Evolutionary conservation across 116 monocot species (phyloP).

Genomic region (Thalassia testudinum): DNA sequence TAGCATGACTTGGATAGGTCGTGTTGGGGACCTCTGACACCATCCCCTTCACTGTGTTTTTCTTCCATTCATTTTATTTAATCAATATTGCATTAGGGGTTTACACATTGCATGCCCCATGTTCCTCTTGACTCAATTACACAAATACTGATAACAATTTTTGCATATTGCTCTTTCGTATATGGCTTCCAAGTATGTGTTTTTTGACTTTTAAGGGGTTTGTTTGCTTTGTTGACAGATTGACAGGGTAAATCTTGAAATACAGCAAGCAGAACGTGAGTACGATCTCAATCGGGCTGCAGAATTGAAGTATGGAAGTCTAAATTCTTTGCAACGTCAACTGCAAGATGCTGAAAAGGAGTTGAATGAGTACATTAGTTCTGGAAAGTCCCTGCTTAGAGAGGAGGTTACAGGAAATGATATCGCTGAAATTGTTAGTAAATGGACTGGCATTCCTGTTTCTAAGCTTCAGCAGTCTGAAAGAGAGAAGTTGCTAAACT

Average conservation of each 20-base stretch:
- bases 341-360: slow-evolving; percentile 78
- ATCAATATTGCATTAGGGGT: too few species aligned
- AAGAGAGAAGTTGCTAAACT: slow-evolving; percentile 72
- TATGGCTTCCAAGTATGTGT: too few species aligned
- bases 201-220: background rate
- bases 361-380: slow-evolving; percentile 71
- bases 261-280: slow-evolving; percentile 93
- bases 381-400: slow-evolving; percentile 92
- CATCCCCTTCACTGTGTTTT: too few species aligned
- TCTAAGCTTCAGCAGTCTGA: slow-evolving; percentile 94
- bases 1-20: too few species aligned
- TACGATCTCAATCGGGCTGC: slow-evolving; percentile 96
- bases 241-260: slow-evolving; percentile 95
- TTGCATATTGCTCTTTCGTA: too few species aligned
- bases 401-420: slow-evolving; percentile 91
- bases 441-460: slow-evolving; percentile 97
- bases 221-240: slow-evolving; percentile 36
- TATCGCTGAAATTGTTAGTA: slow-evolving; percentile 96
- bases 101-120: too few species aligned
- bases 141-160: too few species aligned
- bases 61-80: too few species aligned
- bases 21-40: too few species aligned
- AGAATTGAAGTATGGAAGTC: slow-evolving; percentile 90
- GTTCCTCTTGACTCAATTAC: too few species aligned
- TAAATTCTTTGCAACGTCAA: slow-evolving; percentile 83